Evolutionary conservation across 2,329 filamentous ascomycete genomes (phyloP), one percentile per base, ranked within the genome.

Genomic region (Zymoseptoria brevis): DNA sequence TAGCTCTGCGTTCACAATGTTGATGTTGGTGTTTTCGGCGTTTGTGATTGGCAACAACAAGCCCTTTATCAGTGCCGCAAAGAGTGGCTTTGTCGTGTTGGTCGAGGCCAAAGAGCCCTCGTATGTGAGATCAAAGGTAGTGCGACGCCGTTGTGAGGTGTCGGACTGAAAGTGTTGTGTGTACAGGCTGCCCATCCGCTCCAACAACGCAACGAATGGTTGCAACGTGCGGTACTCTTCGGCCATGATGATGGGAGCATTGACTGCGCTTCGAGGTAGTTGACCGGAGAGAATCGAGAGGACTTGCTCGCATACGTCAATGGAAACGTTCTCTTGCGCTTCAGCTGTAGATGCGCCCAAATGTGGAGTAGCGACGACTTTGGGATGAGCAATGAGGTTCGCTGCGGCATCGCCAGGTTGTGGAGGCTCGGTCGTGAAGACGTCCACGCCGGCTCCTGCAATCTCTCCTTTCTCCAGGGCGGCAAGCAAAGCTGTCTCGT

Each of bases 301-400:
- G 11, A 92, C 87, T 74, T 94, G 89, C 35, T 87, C 86, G 72
- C 89, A 93, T 8, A 93, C 89, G 66, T 93, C 89, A 62, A 92
- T 82, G 1, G 87, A 89, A 3, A 92, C 89, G 62, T 91, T 92
- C 69, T 93, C 88, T 72, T 94, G 89, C 0, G 89, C 89, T 78
- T 94, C 89, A 35, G 88, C 81, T 0, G 89, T 94, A 0, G 86
- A 89, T 0, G 89, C 89, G 7, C 89, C 89, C 0, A 94, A 79
- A 71, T 94, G 89, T 1, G 89, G 89, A 7, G 89, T 93, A 1
- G 85, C 85, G 1, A 93, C 85, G 0, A 90, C 88, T 64, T 83
- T 86, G 0, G 85, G 82, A 66, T 93, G 89, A 8, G 78, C 79
- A 58, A 88, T 82, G 8, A 94, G 77, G 51, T 79, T 79, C 9